phyloP scores from a whole-genome alignment of 768 basidiomycete species.

The Suillus variegatus region DNA sequence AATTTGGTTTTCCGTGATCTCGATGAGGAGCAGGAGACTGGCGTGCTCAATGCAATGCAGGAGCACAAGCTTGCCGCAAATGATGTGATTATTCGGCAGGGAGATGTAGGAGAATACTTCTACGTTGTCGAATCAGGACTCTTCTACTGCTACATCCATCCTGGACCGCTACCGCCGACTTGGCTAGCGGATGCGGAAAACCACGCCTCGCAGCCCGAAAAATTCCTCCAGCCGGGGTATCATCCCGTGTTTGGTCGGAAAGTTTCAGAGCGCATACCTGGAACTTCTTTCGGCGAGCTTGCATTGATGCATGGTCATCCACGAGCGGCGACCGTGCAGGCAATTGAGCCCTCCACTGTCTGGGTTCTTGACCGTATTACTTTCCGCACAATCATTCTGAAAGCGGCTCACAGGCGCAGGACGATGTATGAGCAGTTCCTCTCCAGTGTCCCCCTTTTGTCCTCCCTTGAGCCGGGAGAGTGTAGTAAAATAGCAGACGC shows the following conservation, averaged over 20 bases:
- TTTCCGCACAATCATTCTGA: slow-evolving; percentile 96
- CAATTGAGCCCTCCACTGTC: slow-evolving; percentile 77
- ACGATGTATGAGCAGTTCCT: slow-evolving; percentile 98
- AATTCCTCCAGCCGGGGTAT: slow-evolving; percentile 62
- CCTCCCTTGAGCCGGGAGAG: slow-evolving; percentile 83
- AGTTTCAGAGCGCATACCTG: slow-evolving; percentile 83
- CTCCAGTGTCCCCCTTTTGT: slow-evolving; percentile 84
- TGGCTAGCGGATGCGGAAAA: slow-evolving; percentile 50
- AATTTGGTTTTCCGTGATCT: slow-evolving; percentile 97
- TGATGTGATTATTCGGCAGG: slow-evolving; percentile 94
- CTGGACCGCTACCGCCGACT: slow-evolving; percentile 62
- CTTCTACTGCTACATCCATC: slow-evolving; percentile 79
- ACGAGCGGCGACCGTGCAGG: slow-evolving; percentile 90
- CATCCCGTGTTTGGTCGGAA: slow-evolving; percentile 76
- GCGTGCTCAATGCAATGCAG: slow-evolving; percentile 94
- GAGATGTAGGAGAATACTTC: slow-evolving; percentile 95
- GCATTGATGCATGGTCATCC: slow-evolving; percentile 98
- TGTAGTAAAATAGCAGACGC: slow-evolving; percentile 98
- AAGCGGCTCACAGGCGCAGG: slow-evolving; percentile 85
- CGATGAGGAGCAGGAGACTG: slow-evolving; percentile 93
- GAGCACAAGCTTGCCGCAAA: slow-evolving; percentile 71
- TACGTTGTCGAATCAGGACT: slow-evolving; percentile 94
- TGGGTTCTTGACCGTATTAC: slow-evolving; percentile 98
- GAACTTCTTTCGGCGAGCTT: slow-evolving; percentile 91
- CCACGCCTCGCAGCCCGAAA: slow-evolving; percentile 45